Evolutionary conservation across 2,329 filamentous ascomycete genomes (phyloP).

Genomic region (Hymenoscyphus fraxineus): DNA sequence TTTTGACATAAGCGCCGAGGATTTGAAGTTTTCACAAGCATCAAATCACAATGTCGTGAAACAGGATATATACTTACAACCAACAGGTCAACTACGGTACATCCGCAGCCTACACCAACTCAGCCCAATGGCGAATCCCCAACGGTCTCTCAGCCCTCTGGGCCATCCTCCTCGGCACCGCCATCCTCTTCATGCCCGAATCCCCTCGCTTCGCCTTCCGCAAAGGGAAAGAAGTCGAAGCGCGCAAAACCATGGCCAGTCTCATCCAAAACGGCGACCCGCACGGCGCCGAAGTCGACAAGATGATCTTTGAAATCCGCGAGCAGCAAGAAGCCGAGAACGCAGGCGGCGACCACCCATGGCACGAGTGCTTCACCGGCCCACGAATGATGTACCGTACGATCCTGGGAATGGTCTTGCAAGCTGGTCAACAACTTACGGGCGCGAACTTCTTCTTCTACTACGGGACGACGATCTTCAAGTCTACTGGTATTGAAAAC

Average conservation of each 20-base stretch:
- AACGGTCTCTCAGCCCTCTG: conserved; percentile 54
- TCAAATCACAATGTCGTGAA: neutral
- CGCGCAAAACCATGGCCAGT: conserved; percentile 45
- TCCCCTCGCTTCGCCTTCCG: conserved; percentile 50
- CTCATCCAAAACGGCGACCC: conserved; percentile 40
- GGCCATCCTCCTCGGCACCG: conserved; percentile 48
- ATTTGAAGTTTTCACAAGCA: no score
- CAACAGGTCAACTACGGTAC: conserved; percentile 57
- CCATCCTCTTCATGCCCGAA: conserved; percentile 53
- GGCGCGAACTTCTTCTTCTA: conserved; percentile 68
- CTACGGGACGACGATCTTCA: conserved; percentile 64
- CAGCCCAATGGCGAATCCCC: conserved; percentile 60
- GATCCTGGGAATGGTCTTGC: conserved; percentile 57
- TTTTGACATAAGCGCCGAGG: no score
- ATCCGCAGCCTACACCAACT: conserved; percentile 39
- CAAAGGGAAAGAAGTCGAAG: conserved; percentile 45
- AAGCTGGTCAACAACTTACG: conserved; percentile 65
- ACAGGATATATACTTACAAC: conserved; percentile 36
- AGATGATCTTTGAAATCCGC: conserved; percentile 50
- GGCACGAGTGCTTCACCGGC: conserved; percentile 62
- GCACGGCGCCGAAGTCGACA: conserved; percentile 39
- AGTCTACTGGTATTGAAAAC: conserved; percentile 60
- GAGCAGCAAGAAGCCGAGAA: conserved; percentile 49
- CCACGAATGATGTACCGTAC: conserved; percentile 64
- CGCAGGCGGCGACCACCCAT: conserved; percentile 32